Base-by-base conservation (phyloP, 768 basidiomycete species). In the Chlorophyllum brunneum region DNA sequence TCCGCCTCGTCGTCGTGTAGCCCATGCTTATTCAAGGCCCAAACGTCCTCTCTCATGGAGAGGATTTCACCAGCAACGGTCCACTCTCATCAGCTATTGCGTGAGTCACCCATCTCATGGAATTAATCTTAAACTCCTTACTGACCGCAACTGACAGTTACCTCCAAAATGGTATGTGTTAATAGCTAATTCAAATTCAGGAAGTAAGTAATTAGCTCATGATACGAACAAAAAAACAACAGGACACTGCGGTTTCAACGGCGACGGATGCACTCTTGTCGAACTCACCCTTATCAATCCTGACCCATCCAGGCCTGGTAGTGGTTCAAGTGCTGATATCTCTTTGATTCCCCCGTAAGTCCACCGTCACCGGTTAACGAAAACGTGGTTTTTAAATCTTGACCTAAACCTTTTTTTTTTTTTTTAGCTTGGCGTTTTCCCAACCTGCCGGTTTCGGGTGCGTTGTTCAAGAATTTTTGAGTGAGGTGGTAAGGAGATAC, bases 371-470 rank as follows among this genome's bases (percentile, higher is more conserved):
- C 6, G 13, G 2, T 6, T 24, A 4, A n/a, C n/a, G n/a, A n/a
- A n/a, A n/a, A n/a, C n/a, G n/a, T n/a, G n/a, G n/a, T n/a, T n/a
- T n/a, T n/a, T n/a, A n/a, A n/a, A n/a, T n/a, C n/a, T n/a, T n/a
- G n/a, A n/a, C n/a, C n/a, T n/a, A n/a, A n/a, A n/a, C n/a, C n/a
- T n/a, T n/a, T n/a, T n/a, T 10, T 8, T 13, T 54, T n/a, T n/a
- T 18, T 5, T 31, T 39, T 48, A 76, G 74, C 11, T 72, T 67
- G 50, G 27, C 61, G 2, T 76, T 73, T 63, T 71, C 70, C 3
- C 72, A 75, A 4, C 63, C 70, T 3, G 61, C 68, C 41, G 70
- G 70, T 26, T 75, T 77, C 48, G 66, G 65, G 72, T 73, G 51
- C 9, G 64, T 40, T 2, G 10, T n/a, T 27, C 31, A 8, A 29